Evolutionary conservation across 225 moss, liverwort and hornwort genomes (phyloP), one percentile per base, ranked within the genome.

Genomic region (Physcomitrellopsis africana): DNA sequence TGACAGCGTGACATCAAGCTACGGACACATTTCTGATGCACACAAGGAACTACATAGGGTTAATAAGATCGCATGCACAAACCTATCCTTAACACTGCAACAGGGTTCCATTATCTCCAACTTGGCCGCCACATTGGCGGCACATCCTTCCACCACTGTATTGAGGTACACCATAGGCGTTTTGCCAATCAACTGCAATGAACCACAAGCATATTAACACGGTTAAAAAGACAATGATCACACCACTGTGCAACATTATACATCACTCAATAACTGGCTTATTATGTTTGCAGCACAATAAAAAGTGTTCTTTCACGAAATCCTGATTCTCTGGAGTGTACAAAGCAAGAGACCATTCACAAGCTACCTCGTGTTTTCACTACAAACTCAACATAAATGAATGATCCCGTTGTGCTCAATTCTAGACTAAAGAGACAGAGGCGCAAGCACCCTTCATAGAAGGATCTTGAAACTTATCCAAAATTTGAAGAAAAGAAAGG

Each of bases 161-260:
- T 93, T 93, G n/a, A 93, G 84, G 62, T 87, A 93, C 4, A 93
- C 93, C 93, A 93, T 89, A n/a, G 93, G 93, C 15, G 93, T 93
- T 76, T 89, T 93, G 1, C 93, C 93, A 48, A 93, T 93, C 51
- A 93, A 82, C 93, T 93, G 80, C 10, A 63, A 61, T 60, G 54
- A 63, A 29, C 65, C 58, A 53, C 41, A 42, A 8, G 17, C 57
- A 74, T 14, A n/a, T 24, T 9, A 72, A 19, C 61, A 73, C 42
- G 16, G 48, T 29, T 49, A 32, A 54, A 45, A 16, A 47, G 49
- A 60, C 11, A 10, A 16, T 20, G 45, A 67, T 27, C 0, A 32
- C 48, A 58, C 32, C 19, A 29, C 57, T 17, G 16, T 63, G 7
- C 4, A 22, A 15, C n/a, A 52, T 57, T 22, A 48, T n/a, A 24